A percentile compares a stretch with the other conserved stretches of the same genome.
These are phyloP conservation scores for Pestalotiopsis sp. DNA, from an alignment of 2,329 filamentous ascomycete genomes.

Conservation along the genomic window DNA sequence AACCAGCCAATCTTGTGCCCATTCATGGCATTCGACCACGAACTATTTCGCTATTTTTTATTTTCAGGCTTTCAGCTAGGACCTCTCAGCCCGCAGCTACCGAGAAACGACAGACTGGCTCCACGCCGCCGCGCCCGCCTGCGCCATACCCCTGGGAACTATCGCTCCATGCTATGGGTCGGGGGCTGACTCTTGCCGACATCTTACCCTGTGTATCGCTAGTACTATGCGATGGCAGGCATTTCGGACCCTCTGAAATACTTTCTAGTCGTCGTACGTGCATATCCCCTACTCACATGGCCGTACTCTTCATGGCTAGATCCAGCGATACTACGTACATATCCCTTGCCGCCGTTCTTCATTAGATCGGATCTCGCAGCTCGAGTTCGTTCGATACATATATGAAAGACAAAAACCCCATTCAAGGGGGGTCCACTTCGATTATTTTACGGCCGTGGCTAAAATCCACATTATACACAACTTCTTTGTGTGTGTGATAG, in stretches of 20 bases:
- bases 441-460: neutral
- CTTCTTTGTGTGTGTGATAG: neutral
- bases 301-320: neutral
- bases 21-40: slow-evolving; percentile 1
- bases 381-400: neutral
- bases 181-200: neutral
- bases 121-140: slow-evolving; percentile 4
- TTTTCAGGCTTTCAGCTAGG: slow-evolving; percentile 6
- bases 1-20: slow-evolving; percentile 7
- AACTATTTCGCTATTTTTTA: slow-evolving; percentile 4
- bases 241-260: neutral
- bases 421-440: neutral
- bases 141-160: slow-evolving; percentile 3
- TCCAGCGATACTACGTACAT: neutral
- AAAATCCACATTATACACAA: neutral
- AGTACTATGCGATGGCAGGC: neutral
- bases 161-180: neutral
- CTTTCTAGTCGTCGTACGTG: neutral
- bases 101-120: neutral
- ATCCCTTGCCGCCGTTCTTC: neutral
- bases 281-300: neutral
- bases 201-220: neutral
- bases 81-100: neutral
- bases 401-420: slow-evolving; percentile 10
- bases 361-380: neutral